phyloP scores from a whole-genome alignment of 179 eudicot species.

The Gypsophila paniculata region DNA sequence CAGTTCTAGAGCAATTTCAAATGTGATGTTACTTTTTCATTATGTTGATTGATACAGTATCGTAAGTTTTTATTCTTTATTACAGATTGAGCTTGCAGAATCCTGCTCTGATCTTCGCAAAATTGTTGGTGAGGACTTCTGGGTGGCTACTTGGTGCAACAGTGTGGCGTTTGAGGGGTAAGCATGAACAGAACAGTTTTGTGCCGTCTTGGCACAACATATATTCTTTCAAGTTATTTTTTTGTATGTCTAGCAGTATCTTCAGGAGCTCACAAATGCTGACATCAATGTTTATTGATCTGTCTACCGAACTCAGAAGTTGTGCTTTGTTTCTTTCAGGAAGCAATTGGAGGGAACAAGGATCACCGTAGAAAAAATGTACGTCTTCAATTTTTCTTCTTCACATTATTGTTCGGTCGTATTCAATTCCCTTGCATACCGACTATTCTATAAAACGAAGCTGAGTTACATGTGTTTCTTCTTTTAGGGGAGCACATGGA shows the following conservation, averaged over 20 bases:
- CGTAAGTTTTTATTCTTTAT: constrained; percentile 11
- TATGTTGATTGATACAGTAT: constrained; percentile 3
- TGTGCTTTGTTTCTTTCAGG: constrained; percentile 43
- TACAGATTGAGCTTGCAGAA: constrained; percentile 65
- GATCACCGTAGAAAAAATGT: constrained; percentile 76
- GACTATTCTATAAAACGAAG: constrained; percentile 1
- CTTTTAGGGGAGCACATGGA: constrained; percentile 69
- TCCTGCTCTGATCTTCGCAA: constrained; percentile 81
- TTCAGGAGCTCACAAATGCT: background rate
- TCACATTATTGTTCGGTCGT: background rate
- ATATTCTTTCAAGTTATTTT: background rate
- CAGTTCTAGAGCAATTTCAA: background rate
- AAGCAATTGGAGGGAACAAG: constrained; percentile 89
- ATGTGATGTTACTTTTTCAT: background rate
- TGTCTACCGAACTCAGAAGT: constrained; percentile 15
- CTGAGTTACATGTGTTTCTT: constrained; percentile 22
- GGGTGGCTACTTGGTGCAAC: constrained; percentile 88
- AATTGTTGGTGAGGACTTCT: constrained; percentile 83
- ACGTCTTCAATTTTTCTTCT: constrained; percentile 21
- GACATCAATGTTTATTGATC: background rate
- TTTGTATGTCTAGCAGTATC: background rate
- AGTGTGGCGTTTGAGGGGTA: constrained; percentile 86
- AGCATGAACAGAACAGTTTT: constrained; percentile 8
- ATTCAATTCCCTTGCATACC: constrained; percentile 3
- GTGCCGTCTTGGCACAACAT: constrained; percentile 3